These are phyloP conservation scores for Fusarium kyushuense DNA, from an alignment of 2,329 filamentous ascomycete species.

Conservation along the genomic window DNA sequence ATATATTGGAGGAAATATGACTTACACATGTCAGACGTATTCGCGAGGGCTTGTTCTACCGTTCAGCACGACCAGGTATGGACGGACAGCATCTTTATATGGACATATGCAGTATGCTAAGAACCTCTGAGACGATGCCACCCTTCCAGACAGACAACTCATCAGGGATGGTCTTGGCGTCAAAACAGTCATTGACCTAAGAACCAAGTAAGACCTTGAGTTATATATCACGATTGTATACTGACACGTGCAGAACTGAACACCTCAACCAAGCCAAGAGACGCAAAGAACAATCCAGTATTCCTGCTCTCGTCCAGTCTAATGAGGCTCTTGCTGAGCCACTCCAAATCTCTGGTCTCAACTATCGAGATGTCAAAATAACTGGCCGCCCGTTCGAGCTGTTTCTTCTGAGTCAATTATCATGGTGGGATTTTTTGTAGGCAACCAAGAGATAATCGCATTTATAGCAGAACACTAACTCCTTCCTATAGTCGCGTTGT, in stretches of 20 bases:
- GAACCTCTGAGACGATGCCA: conserved; percentile 73
- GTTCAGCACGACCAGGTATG: conserved; percentile 73
- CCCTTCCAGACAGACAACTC: conserved; percentile 69
- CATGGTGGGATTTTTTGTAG: conserved; percentile 74
- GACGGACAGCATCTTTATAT: conserved; percentile 23
- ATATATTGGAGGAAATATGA: neutral
- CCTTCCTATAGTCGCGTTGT: conserved; percentile 59
- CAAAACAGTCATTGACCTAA: conserved; percentile 80
- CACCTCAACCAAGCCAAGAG: conserved; percentile 76
- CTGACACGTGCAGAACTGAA: conserved; percentile 69
- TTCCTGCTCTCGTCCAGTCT: conserved; percentile 54
- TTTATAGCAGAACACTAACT: conserved; percentile 1
- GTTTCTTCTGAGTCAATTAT: conserved; percentile 74
- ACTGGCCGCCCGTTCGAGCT: conserved; percentile 79
- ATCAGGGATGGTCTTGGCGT: conserved; percentile 73
- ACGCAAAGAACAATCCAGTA: conserved; percentile 60
- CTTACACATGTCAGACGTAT: conserved; percentile 56
- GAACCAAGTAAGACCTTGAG: conserved; percentile 71
- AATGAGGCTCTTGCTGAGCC: conserved; percentile 66
- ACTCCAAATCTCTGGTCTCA: conserved; percentile 71
- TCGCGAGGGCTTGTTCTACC: conserved; percentile 73
- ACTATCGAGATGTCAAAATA: conserved; percentile 76
- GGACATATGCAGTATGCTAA: conserved; percentile 18
- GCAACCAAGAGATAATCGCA: conserved; percentile 33
- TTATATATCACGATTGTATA: neutral